Evolutionary conservation across 306 rosid species (phyloP).

Genomic region (Senna tora): DNA sequence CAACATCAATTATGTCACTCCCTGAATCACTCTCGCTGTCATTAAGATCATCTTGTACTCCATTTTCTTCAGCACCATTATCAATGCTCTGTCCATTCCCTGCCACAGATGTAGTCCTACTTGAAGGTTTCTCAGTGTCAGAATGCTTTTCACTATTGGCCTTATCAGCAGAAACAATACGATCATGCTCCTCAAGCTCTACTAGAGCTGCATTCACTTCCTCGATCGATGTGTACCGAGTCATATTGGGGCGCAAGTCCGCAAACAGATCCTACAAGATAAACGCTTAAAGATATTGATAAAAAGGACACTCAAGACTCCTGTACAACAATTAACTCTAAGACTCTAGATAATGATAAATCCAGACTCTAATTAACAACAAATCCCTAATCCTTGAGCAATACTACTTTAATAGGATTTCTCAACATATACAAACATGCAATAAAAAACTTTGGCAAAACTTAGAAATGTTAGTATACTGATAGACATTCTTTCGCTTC

Average conservation of each 20-base stretch:
- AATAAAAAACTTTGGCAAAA: neutral
- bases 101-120: slow-evolving; percentile 54
- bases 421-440: neutral
- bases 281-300: too few relatives aligned
- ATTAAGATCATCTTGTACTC: slow-evolving; percentile 66
- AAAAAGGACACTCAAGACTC: too few relatives aligned
- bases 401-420: neutral
- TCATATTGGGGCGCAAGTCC: slow-evolving; percentile 90
- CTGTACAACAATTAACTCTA: neutral
- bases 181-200: slow-evolving; percentile 90
- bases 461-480: neutral
- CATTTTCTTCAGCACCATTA: slow-evolving; percentile 72
- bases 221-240: slow-evolving; percentile 76
- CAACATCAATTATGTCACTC: slow-evolving; percentile 74
- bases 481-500: neutral
- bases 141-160: slow-evolving; percentile 71
- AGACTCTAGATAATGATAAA: neutral
- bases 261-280: slow-evolving; percentile 97
- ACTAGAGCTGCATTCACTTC: slow-evolving; percentile 85
- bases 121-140: slow-evolving; percentile 63
- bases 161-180: slow-evolving; percentile 60
- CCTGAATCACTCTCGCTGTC: slow-evolving; percentile 86
- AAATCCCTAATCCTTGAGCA: neutral
- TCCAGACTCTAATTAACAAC: neutral
- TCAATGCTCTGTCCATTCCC: slow-evolving; percentile 62